Evolutionary conservation across 2,329 filamentous ascomycete species (phyloP).

Genomic region (Westerdykella aurantiaca): DNA sequence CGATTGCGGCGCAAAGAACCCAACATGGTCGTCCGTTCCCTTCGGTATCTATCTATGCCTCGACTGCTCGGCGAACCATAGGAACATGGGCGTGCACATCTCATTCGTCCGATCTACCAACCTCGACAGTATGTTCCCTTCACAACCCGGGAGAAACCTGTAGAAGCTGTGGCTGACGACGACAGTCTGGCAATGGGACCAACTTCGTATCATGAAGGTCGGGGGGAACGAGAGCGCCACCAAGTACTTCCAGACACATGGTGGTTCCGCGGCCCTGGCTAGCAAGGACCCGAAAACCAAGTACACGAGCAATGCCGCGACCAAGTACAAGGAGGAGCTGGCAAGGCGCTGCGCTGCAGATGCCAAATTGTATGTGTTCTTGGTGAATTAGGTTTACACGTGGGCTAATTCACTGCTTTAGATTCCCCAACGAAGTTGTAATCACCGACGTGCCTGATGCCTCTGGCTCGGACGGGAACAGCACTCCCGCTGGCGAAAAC

Average conservation of each 20-base stretch:
- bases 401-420: constrained; percentile 38
- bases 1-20: constrained; percentile 95
- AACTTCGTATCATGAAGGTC: constrained; percentile 95
- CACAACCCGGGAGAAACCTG: not conserved
- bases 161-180: constrained; percentile 47
- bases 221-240: constrained; percentile 97
- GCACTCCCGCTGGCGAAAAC: constrained; percentile 70
- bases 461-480: constrained; percentile 52
- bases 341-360: constrained; percentile 79
- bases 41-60: constrained; percentile 97
- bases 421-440: constrained; percentile 78
- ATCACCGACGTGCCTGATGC: constrained; percentile 65
- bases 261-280: constrained; percentile 84
- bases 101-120: constrained; percentile 98
- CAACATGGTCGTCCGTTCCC: constrained; percentile 95
- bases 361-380: constrained; percentile 64
- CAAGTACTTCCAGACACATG: constrained; percentile 96
- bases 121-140: constrained; percentile 73
- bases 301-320: constrained; percentile 87
- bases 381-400: constrained; percentile 7
- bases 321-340: constrained; percentile 96
- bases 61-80: constrained; percentile 94
- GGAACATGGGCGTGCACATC: constrained; percentile 97
- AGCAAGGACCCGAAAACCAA: constrained; percentile 97
- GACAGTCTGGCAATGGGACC: constrained; percentile 90